Percentiles rank a stretch among this genome's conserved stretches.
Evolutionary conservation across 2,329 filamentous ascomycete species (phyloP).

Genomic region (Alternaria conjuncta): DNA sequence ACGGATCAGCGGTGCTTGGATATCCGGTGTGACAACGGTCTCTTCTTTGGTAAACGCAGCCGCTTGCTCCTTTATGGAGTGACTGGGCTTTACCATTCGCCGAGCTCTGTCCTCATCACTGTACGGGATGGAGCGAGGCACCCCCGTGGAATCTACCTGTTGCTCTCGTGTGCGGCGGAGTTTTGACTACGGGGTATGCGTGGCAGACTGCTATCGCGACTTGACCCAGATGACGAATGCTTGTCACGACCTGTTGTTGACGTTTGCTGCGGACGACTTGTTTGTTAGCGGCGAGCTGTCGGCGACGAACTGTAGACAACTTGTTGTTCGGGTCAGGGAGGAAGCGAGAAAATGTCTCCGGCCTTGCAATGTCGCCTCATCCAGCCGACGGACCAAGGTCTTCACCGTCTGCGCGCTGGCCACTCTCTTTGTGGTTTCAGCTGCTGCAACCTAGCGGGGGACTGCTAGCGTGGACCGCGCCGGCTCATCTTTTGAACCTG

Average conservation of each 20-base stretch:
- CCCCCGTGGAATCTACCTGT: neutral
- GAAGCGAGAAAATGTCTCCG: neutral
- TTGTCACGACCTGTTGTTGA: neutral
- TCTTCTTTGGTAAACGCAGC: neutral
- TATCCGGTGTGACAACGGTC: neutral
- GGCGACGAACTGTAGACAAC: neutral
- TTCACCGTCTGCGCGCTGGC: neutral
- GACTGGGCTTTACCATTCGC: neutral
- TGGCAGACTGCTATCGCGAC: neutral
- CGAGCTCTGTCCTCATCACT: neutral
- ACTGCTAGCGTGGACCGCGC: neutral
- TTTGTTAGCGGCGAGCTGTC: neutral
- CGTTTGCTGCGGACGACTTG: neutral
- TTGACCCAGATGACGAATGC: neutral
- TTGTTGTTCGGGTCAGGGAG: neutral
- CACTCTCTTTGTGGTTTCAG: neutral
- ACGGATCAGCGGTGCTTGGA: neutral
- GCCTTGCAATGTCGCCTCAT: neutral
- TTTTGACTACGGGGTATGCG: neutral
- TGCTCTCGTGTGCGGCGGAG: neutral
- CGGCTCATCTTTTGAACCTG: neutral
- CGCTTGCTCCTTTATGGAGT: neutral
- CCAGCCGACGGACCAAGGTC: neutral
- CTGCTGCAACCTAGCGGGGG: neutral
- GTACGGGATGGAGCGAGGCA: neutral